A percentile compares a stretch with the other conserved stretches of the same genome.
Evolutionary conservation across 805 yeast species (phyloP).

Genomic region (Yamadazyma philogaea): DNA sequence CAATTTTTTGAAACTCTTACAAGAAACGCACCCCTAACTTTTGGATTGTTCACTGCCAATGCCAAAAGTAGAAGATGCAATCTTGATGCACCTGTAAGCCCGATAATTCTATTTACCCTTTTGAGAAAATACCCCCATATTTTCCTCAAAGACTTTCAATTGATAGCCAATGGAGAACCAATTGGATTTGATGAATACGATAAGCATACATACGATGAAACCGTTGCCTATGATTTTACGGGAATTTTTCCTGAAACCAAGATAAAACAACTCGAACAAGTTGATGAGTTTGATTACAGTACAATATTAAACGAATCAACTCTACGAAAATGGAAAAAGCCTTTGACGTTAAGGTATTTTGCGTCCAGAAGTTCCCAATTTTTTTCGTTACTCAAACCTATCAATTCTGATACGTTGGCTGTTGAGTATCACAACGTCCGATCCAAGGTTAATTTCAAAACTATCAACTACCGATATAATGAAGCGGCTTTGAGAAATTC

Average conservation of each 20-base stretch:
- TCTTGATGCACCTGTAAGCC: conserved; percentile 47
- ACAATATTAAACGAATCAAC: conserved; percentile 24
- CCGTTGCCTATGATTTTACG: conserved; percentile 9
- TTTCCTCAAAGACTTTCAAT: conserved; percentile 41
- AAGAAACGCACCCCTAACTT: conserved; percentile 25
- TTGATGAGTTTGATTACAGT: conserved; percentile 18
- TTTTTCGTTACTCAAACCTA: conserved; percentile 30
- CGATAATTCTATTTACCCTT: conserved; percentile 37
- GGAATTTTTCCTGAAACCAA: conserved; percentile 8
- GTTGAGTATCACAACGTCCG: conserved; percentile 50
- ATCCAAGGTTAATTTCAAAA: conserved; percentile 36
- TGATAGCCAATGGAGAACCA: conserved; percentile 44
- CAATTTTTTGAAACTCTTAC: conserved; percentile 42
- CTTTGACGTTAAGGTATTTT: conserved; percentile 56
- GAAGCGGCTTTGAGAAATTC: conserved; percentile 23
- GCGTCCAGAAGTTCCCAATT: conserved; percentile 54
- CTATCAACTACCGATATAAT: conserved; percentile 38
- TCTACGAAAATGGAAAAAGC: conserved; percentile 45
- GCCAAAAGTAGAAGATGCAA: conserved; percentile 46
- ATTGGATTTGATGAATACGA: conserved; percentile 45
- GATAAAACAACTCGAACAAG: conserved; percentile 12
- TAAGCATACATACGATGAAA: neutral
- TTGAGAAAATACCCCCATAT: conserved; percentile 33
- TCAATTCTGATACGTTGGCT: conserved; percentile 39
- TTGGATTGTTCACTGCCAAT: conserved; percentile 44